Evolutionary conservation across 2,329 filamentous ascomycete species (phyloP).

Genomic region (Colletotrichum brevisporum): DNA sequence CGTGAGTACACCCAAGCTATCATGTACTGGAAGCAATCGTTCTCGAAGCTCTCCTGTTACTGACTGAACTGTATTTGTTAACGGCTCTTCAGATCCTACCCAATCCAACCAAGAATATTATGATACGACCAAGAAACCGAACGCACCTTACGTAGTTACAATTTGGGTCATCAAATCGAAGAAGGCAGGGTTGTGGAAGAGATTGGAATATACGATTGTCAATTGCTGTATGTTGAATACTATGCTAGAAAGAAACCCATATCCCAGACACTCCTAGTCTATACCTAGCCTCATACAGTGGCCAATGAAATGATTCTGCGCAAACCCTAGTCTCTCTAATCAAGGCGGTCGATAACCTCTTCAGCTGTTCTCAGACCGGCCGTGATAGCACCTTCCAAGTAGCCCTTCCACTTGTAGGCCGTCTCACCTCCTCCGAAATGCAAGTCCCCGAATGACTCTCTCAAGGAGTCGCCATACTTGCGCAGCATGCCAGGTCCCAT

Average conservation of each 20-base stretch:
- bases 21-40: no score
- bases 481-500: slow-evolving; percentile 34
- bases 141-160: no score
- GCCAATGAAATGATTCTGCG: no score
- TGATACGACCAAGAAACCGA: neutral
- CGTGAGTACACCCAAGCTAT: neutral
- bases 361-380: slow-evolving; percentile 40
- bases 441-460: slow-evolving; percentile 45
- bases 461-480: slow-evolving; percentile 46
- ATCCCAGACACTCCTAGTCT: no score
- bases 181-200: no score
- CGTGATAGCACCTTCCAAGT: slow-evolving; percentile 46
- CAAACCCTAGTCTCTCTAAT: neutral
- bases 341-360: slow-evolving; percentile 1
- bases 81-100: slow-evolving; percentile 10
- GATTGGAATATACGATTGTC: no score
- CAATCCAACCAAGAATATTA: slow-evolving; percentile 28
- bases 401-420: slow-evolving; percentile 45
- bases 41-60: no score
- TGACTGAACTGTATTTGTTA: neutral
- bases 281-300: no score
- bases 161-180: no score
- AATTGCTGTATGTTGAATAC: no score
- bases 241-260: no score
- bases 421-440: slow-evolving; percentile 47